Evolutionary conservation across 2,329 filamentous ascomycete genomes (phyloP).

Genomic region (Xylaria sp.): DNA sequence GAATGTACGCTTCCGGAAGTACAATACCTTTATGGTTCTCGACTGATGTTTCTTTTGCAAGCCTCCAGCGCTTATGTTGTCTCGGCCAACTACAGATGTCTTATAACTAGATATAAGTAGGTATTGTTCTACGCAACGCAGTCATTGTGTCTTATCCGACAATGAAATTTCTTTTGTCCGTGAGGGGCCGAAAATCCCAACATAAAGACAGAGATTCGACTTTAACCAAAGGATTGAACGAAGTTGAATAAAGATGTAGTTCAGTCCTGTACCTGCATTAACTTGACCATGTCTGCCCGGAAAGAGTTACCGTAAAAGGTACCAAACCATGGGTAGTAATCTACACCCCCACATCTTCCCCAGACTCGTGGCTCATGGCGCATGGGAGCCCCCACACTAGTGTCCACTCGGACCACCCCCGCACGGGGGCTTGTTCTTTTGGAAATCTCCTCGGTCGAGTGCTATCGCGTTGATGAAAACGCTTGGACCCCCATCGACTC

Average conservation of each 20-base stretch:
- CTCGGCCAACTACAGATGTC: neutral
- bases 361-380: slow-evolving; percentile 32
- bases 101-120: neutral
- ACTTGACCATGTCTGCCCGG: too few species aligned
- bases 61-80: neutral
- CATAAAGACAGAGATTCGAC: too few species aligned
- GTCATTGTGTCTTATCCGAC: too few species aligned
- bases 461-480: slow-evolving; percentile 31
- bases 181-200: too few species aligned
- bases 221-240: too few species aligned
- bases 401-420: slow-evolving; percentile 39
- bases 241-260: too few species aligned
- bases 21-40: neutral
- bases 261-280: too few species aligned
- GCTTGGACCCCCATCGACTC: slow-evolving; percentile 45
- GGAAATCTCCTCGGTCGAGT: slow-evolving; percentile 27
- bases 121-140: too few species aligned
- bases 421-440: slow-evolving; percentile 37
- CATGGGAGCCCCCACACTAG: slow-evolving; percentile 42
- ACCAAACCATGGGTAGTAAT: neutral
- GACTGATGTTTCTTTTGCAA: neutral
- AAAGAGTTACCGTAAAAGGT: neutral
- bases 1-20: neutral
- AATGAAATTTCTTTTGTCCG: too few species aligned
- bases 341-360: slow-evolving; percentile 6